Conservation (phyloP, 306 rosid genomes). For the Psophocarpus tetragonolobus region DNA sequence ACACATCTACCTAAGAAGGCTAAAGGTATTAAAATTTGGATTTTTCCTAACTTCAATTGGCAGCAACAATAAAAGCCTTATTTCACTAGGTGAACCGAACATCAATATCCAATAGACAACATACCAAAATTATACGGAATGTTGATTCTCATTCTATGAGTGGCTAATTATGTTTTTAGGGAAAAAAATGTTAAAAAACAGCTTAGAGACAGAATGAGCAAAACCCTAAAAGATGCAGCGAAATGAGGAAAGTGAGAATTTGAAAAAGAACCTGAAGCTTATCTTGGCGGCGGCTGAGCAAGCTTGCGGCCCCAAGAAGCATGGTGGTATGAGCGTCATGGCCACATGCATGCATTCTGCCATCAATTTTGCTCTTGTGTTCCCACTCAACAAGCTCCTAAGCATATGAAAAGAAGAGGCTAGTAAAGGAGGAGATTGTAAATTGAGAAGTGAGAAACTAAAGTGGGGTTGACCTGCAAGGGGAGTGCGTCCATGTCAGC, state of each 20-base stretch:
- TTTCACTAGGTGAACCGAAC: neutral
- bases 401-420: too few relatives aligned
- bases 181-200: neutral
- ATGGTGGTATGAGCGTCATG: constrained; percentile 80
- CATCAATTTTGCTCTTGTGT: constrained; percentile 70
- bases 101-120: neutral
- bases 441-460: too few relatives aligned
- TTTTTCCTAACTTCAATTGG: neutral
- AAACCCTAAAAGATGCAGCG: neutral
- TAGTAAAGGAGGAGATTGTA: too few relatives aligned
- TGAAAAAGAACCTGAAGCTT: constrained; percentile 54
- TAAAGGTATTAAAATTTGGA: neutral
- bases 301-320: constrained; percentile 78
- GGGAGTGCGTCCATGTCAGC: constrained; percentile 58
- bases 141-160: neutral
- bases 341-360: constrained; percentile 80
- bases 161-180: neutral
- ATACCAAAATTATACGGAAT: neutral
- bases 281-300: constrained; percentile 56
- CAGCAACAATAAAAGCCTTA: neutral
- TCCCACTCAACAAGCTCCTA: constrained; percentile 85
- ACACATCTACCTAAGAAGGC: neutral
- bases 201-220: neutral
- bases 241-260: neutral
- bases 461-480: constrained; percentile 33